phyloP scores from a whole-genome alignment of 371 early-diverging fungal genomes.

The Rhizomucor pusillus region DNA sequence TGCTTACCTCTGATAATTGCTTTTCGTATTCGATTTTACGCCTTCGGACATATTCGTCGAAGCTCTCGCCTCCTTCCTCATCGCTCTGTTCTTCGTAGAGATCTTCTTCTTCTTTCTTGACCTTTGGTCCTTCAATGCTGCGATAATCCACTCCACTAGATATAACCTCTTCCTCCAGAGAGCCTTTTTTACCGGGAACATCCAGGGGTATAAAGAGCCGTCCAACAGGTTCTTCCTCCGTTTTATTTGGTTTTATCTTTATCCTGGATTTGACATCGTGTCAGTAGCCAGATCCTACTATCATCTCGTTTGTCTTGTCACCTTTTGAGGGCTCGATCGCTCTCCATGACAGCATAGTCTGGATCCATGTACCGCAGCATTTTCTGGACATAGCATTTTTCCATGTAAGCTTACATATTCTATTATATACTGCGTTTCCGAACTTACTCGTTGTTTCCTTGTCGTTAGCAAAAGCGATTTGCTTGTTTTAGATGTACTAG shows the following conservation, averaged over 20 bases:
- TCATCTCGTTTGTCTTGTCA: conserved; percentile 3
- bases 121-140: conserved; percentile 27
- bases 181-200: conserved; percentile 7
- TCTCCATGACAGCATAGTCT: conserved; percentile 25
- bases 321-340: conserved; percentile 19
- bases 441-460: no score
- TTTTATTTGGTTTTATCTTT: neutral
- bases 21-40: conserved; percentile 38
- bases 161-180: conserved; percentile 6
- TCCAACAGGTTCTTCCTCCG: conserved; percentile 7
- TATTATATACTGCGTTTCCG: conserved; percentile 6
- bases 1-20: conserved; percentile 22
- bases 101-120: conserved; percentile 17
- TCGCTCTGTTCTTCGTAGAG: conserved; percentile 20
- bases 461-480: conserved; percentile 8
- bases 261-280: neutral
- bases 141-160: conserved; percentile 41
- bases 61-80: conserved; percentile 30
- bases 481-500: conserved; percentile 21
- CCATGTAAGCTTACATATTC: conserved; percentile 9
- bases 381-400: conserved; percentile 10
- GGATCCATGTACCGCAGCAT: conserved; percentile 28
- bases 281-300: neutral
- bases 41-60: conserved; percentile 34
- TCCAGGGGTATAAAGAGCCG: conserved; percentile 5